Conservation (phyloP, 176 grass and related monocot species). For the Pontederia crassipes region DNA sequence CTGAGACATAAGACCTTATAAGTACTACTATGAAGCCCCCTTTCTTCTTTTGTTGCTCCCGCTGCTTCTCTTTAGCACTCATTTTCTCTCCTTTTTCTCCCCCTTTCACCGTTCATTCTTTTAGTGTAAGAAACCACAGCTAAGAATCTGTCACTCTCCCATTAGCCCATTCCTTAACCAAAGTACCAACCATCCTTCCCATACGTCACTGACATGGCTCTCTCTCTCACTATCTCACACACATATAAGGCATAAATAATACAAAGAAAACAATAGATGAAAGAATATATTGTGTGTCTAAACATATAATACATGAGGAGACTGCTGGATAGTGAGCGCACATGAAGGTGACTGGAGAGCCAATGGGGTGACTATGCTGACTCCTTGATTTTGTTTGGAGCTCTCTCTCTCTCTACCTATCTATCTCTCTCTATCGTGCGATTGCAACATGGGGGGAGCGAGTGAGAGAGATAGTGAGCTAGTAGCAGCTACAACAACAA, state of each 20-base stretch:
- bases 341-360: not conserved
- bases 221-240: too few species aligned
- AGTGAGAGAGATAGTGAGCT: not conserved
- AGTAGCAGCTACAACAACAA: too few species aligned
- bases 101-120: not conserved
- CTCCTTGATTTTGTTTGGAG: not conserved
- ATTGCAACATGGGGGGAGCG: too few species aligned
- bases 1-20: too few species aligned
- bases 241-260: not conserved
- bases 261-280: not conserved
- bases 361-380: not conserved
- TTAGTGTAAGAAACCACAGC: slow-evolving; percentile 4
- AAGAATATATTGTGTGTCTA: not conserved
- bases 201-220: not conserved
- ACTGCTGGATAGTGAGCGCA: not conserved
- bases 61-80: not conserved
- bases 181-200: not conserved
- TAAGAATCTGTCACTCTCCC: slow-evolving; percentile 4
- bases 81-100: not conserved
- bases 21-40: not conserved
- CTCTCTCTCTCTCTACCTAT: too few species aligned
- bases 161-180: slow-evolving; percentile 6
- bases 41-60: not conserved
- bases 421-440: too few species aligned
- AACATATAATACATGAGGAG: not conserved